phyloP scores from a whole-genome alignment of 2,329 filamentous ascomycete species.

The Sporothrix schenckii region DNA sequence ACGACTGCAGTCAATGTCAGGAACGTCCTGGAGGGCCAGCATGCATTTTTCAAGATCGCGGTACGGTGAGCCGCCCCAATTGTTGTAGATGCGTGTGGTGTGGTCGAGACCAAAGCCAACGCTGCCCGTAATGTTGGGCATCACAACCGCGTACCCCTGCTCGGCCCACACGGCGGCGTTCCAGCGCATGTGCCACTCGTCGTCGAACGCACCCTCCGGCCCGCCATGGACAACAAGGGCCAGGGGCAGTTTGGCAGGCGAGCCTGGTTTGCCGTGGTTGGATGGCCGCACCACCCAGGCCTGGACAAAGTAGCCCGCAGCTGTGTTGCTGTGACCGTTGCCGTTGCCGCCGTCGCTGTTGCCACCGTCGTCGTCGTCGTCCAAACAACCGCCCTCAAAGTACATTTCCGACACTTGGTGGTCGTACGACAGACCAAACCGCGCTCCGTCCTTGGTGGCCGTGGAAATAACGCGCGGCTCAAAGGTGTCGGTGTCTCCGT shows the following conservation, averaged over 20 bases:
- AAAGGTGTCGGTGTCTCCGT: not conserved
- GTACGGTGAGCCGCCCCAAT: constrained; percentile 59
- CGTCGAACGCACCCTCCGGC: constrained; percentile 54
- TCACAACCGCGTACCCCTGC: constrained; percentile 63
- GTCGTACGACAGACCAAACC: constrained; percentile 43
- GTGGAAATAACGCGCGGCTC: constrained; percentile 42
- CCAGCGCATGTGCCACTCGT: constrained; percentile 49
- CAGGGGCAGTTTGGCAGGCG: constrained; percentile 45
- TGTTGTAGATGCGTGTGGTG: constrained; percentile 47
- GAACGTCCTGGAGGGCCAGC: constrained; percentile 53
- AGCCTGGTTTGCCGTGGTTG: constrained; percentile 41
- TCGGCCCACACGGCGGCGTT: constrained; percentile 61
- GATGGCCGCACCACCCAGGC: constrained; percentile 48
- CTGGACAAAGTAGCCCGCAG: constrained; percentile 41
- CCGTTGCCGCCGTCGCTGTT: too few species aligned
- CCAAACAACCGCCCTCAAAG: constrained; percentile 43
- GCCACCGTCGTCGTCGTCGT: not conserved
- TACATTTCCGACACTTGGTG: constrained; percentile 48
- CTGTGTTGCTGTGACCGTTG: too few species aligned
- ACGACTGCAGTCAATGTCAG: constrained; percentile 58
- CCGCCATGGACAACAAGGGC: constrained; percentile 47
- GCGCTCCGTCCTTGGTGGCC: constrained; percentile 41
- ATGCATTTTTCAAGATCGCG: constrained; percentile 59
- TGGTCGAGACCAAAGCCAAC: constrained; percentile 56
- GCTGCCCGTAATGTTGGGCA: constrained; percentile 62